These are phyloP conservation scores for Ceriops tagal DNA, from an alignment of 345 rosid genomes.

Conservation along the genomic window DNA sequence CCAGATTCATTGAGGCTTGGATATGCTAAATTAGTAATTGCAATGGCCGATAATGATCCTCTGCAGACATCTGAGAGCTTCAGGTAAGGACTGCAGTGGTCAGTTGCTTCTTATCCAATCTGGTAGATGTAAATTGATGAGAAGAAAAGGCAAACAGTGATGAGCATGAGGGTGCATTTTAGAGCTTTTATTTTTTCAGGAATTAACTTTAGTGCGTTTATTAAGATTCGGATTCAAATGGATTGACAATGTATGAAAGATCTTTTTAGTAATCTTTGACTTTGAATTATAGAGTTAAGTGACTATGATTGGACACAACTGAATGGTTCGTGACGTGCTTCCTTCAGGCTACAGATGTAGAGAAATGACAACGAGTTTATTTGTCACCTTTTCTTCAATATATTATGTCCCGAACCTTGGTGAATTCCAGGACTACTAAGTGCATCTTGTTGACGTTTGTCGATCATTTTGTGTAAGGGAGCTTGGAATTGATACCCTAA, in stretches of 20 bases:
- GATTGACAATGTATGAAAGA: constrained; percentile 3
- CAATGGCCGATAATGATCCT: constrained; percentile 72
- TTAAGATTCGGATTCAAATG: not conserved
- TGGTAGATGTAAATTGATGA: not conserved
- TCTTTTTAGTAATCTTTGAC: not conserved
- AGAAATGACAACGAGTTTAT: not conserved
- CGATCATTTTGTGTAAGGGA: constrained; percentile 44
- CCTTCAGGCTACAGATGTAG: constrained; percentile 3
- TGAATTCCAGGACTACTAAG: not conserved
- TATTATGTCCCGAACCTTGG: not conserved
- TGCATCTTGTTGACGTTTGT: constrained; percentile 10
- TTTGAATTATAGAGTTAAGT: too few relatives aligned
- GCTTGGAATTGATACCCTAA: constrained; percentile 68
- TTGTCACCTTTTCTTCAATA: not conserved
- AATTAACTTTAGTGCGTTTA: not conserved
- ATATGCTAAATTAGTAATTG: constrained; percentile 81
- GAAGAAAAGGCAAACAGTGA: constrained; percentile 4
- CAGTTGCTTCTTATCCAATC: not conserved
- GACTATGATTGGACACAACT: not conserved
- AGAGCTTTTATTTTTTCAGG: too few relatives aligned
- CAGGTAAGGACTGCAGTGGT: constrained; percentile 41
- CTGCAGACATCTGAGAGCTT: constrained; percentile 62
- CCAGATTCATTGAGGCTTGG: constrained; percentile 77
- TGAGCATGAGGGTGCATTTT: not conserved
- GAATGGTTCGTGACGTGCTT: not conserved